Evolutionary conservation across 495 filamentous ascomycete genomes (phyloP), one percentile per base, ranked within the genome.

Genomic region (Neurospora sp.): DNA sequence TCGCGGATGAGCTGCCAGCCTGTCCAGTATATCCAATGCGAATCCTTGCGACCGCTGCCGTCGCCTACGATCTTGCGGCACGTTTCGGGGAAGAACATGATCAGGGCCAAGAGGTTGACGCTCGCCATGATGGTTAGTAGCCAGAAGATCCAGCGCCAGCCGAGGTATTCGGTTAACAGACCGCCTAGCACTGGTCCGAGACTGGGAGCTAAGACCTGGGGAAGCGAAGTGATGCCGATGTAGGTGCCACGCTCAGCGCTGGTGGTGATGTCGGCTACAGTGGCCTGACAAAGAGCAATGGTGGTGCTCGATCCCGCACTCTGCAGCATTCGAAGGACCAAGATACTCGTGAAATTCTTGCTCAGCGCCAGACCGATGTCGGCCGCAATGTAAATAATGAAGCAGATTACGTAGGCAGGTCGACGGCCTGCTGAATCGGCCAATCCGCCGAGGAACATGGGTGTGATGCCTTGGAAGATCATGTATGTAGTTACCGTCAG

Each of bases 121-220:
- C 80, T 85, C 0, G 81, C 82, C 12, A 85, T 75, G 27, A 91
- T 90, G 59, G 84, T 76, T 37, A 93, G 79, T 70, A 93, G 91
- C 88, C 88, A 92, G 78, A 93, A 94, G 40, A 91, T 89, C 66
- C 82, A 83, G 37, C 89, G 82, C 91, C 91, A 93, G 2, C 89
- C 89, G 1, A 90, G 80, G 48, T 83, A 89, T 46, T 91, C 82
- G 10, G 83, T 81, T 16, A 93, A 76, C 1, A 89, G 74, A 1
- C 90, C 91, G 14, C 91, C 90, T 7, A 93, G 44, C 5, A 79
- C 76, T 5, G 77, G 77, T 0, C 77, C 77, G 1, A 79, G 18
- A 46, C 76, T 77, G 14, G 77, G 76, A 3, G 84, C 87, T 3
- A 85, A 74, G 9, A 82, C 79, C 2, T 77, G 75, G 0, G 81